Evolutionary conservation across 768 basidiomycete genomes (phyloP).

Genomic region (Astraeus odoratus): DNA sequence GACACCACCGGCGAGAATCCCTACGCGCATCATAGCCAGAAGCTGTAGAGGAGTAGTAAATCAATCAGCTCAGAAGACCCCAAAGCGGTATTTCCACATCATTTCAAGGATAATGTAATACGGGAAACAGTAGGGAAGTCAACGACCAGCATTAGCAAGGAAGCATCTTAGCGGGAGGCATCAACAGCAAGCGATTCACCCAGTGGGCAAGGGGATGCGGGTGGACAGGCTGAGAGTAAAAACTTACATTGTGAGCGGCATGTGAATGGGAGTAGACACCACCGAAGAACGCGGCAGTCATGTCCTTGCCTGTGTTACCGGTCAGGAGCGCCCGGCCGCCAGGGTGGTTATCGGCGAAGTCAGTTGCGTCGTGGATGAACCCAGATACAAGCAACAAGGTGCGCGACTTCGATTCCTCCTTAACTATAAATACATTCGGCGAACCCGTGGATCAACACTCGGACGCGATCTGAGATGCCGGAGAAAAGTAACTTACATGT

Average conservation of each 20-base stretch:
- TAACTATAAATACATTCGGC: too few relatives aligned
- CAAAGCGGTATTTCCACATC: not conserved
- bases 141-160: not conserved
- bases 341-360: slow-evolving; percentile 72
- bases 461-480: too few relatives aligned
- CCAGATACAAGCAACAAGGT: slow-evolving; percentile 72
- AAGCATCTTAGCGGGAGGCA: not conserved
- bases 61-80: not conserved
- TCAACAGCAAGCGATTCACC: not conserved
- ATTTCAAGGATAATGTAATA: not conserved
- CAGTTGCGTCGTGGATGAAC: slow-evolving; percentile 79
- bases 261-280: slow-evolving; percentile 79
- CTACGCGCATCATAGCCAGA: slow-evolving; percentile 73
- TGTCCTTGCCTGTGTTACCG: slow-evolving; percentile 67
- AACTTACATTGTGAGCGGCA: slow-evolving; percentile 68
- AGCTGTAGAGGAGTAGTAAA: slow-evolving; percentile 30
- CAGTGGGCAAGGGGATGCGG: not conserved
- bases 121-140: not conserved
- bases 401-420: slow-evolving; percentile 57
- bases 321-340: slow-evolving; percentile 61
- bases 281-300: slow-evolving; percentile 81
- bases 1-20: slow-evolving; percentile 57
- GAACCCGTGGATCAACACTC: too few relatives aligned
- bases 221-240: not conserved
- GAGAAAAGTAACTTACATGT: slow-evolving; percentile 44